phyloP scores from a whole-genome alignment of 192 early-diverging fungal genomes.

The Backusella morwellensis region DNA sequence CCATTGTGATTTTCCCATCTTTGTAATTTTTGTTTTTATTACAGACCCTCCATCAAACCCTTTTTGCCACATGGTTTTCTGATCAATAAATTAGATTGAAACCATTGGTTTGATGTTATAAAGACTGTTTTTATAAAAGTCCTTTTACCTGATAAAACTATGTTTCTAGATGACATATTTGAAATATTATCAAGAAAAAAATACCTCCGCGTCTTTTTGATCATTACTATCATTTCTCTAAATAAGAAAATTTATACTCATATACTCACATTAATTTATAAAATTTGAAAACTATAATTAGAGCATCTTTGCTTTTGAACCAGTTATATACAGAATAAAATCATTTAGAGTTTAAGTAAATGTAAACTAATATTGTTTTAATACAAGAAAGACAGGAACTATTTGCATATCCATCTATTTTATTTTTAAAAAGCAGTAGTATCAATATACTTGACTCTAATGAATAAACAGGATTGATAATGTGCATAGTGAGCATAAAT shows the following conservation, averaged over 20 bases:
- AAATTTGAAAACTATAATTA: background rate
- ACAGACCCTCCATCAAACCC: background rate
- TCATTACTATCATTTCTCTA: no score
- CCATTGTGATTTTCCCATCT: slow-evolving; percentile 2
- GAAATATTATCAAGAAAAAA: background rate
- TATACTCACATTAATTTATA: background rate
- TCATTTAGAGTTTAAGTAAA: background rate
- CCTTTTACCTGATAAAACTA: background rate
- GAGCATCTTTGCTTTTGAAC: background rate
- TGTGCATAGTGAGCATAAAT: no score
- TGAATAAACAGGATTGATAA: no score
- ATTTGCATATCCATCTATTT: background rate
- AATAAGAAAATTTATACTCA: background rate
- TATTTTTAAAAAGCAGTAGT: no score
- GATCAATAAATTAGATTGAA: background rate
- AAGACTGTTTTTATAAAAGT: background rate
- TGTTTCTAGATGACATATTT: background rate
- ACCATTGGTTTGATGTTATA: background rate
- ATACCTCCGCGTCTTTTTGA: no score
- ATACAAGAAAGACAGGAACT: background rate
- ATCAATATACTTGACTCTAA: no score
- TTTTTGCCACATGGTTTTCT: background rate
- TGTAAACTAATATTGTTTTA: background rate
- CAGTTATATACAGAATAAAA: background rate
- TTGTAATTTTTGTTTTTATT: background rate